Base-by-base conservation (phyloP, 805 yeast genomes). In the Candida manassasensis region DNA sequence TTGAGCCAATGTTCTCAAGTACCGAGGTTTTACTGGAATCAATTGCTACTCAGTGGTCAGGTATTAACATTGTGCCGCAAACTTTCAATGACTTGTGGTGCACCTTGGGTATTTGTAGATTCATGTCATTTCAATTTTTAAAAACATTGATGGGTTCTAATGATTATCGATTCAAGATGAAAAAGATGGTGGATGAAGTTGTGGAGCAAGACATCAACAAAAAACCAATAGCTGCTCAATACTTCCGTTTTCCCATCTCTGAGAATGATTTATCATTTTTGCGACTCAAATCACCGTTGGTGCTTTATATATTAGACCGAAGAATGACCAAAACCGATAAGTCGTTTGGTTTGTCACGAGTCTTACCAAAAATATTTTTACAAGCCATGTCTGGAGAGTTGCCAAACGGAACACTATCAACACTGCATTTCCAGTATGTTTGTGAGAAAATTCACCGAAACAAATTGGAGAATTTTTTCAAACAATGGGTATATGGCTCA, bases 321-420 rank as follows among this genome's bases (percentile, higher is more conserved):
- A 70, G 98, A 43, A 87, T 93, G 95, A 89, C 96, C 1, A 93
- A 93, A 53, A 87, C 97, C 1, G 97, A 94, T 53, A 81, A 89
- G 43, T 84, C 96, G 0, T 84, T 93, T 56, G 98, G 98, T 2
- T 66, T 93, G 40, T 78, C 89, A 3, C 76, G 98, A 43, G 97
- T 87, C 0, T 73, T 93, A 17, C 96, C 97, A 0, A 93, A 90
- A 48, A 67, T 93, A 17, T 86, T 90, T 43, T 61, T 93, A 22
- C 97, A 93, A 55, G 95, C 95, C 0, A 87, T 93, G 95, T 85
- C 95, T 6, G 95, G 95, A 12, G 98, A 93, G 49, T 63, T 93
- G 34, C 75, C 76, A 11, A 83, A 82, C 49, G 86, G 93, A 9
- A 71, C 79, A 11, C 57, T 90, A 17, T 81, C 94, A 5, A 80